These are phyloP conservation scores for Lotmaria passim DNA, from an alignment of 208 protist genomes.

Conservation along the genomic window DNA sequence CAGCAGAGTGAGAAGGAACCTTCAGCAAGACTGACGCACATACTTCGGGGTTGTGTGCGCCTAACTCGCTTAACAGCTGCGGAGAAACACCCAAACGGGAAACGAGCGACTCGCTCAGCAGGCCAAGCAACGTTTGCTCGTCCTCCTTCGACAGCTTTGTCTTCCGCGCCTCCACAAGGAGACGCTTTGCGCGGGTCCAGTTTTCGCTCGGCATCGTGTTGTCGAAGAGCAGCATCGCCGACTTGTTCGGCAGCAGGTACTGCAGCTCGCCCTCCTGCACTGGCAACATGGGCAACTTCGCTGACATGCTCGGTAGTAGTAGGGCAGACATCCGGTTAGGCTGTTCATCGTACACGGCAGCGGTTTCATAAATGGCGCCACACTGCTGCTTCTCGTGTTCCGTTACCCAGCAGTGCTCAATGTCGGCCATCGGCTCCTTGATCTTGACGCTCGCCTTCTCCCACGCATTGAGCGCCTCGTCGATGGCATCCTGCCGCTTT, in stretches of 20 bases:
- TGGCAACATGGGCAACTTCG: conserved; percentile 56
- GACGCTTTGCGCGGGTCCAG: conserved; percentile 44
- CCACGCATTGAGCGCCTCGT: conserved; percentile 64
- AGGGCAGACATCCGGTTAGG: conserved; percentile 38
- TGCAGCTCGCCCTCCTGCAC: conserved; percentile 62
- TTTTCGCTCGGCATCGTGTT: conserved; percentile 38
- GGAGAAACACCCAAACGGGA: conserved; percentile 47
- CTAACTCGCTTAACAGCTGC: conserved; percentile 45
- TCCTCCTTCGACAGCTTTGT: conserved; percentile 44
- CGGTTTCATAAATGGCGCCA: conserved; percentile 39
- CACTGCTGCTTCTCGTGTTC: conserved; percentile 59
- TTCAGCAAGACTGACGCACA: conserved; percentile 57
- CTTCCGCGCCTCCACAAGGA: conserved; percentile 38
- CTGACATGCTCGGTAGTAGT: conserved; percentile 33
- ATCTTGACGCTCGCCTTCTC: conserved; percentile 52
- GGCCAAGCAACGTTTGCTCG: conserved; percentile 41
- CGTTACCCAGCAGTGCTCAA: conserved; percentile 59
- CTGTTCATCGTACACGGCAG: conserved; percentile 47
- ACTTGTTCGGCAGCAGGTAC: conserved; percentile 47
- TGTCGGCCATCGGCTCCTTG: conserved; percentile 66
- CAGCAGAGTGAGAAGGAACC: conserved; percentile 36
- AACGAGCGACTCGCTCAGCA: conserved; percentile 44
- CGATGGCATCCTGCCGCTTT: conserved; percentile 66
- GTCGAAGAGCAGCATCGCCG: conserved; percentile 57
- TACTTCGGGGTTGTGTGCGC: conserved; percentile 60